Base-by-base conservation (phyloP, 352 stramenopile species). In the Phytophthora multivora region DNA sequence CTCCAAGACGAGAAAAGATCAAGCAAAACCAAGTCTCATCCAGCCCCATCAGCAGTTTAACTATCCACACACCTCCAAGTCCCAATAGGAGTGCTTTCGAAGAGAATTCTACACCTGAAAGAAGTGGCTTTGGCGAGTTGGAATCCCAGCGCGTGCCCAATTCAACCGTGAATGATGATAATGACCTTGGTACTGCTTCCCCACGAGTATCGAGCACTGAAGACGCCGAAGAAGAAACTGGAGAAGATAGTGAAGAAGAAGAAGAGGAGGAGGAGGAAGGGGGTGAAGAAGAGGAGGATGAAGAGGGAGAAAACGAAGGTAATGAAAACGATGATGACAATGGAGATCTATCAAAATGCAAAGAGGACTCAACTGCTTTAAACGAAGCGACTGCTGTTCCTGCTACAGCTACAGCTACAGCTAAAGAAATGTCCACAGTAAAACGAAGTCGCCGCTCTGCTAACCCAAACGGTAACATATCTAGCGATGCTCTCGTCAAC, bases 401-500 rank as follows among this genome's bases (percentile, higher is more conserved):
- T 55, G 19, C 36, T 41, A 46, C 21, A 11, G 43, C 26, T 41
- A 46, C 21, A 11, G 43, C 26, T 4, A 35, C 73, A 25, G 28
- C 30, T 1, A 59, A 71, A 19, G 48, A 51, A 12, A 3, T 10
- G 18, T n/a, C 35, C 59, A 1, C 16, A 21, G 13, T 5, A 25
- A 45, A 65, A 43, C 42, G 11, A 6, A 18, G 35, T 40, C 39
- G 21, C 4, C 38, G 47, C 16, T 38, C 59, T 16, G 15, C 3
- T 10, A 5, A 13, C 21, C 8, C 13, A 0, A 38, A 19, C 12
- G 28, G 11, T 6, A 54, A 41, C 28, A 61, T 56, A 19, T 66
- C 71, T 10, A 36, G 45, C 0, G 67, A 69, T 25, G 46, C 71
- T 31, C 53, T 91, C 5, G 16, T 75, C 8, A 66, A 69, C 11